Evolutionary conservation across 495 filamentous ascomycete species (phyloP), one percentile per base, ranked within the genome.

Genomic region (Wilcoxina mikolae): DNA sequence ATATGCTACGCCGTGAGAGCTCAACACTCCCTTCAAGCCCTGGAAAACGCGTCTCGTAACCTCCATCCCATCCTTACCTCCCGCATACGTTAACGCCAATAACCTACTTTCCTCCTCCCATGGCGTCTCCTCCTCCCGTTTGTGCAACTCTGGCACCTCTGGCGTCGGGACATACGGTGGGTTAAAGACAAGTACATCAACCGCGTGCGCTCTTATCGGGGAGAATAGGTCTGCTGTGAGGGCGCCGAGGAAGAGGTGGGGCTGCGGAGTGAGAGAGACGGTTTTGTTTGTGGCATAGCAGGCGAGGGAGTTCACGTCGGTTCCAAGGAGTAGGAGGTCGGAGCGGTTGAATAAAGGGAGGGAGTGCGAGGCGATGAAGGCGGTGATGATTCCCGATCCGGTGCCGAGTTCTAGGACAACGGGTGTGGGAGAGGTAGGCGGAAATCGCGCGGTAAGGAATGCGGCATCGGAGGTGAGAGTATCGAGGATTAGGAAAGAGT

Each of bases 101-200:
- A 94, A 73, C 63, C 80, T 76, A n/a, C 82, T 87, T 53, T 90
- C 85, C 25, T 74, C 73, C 53, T 83, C 81, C 51, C 82, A 87
- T 42, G 67, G 61, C 4, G 64, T 63, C 51, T 65, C 49, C 62
- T 69, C 15, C 41, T 70, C 39, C 59, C 66, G 9, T 58, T 59
- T 15, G 2, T 52, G 60, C 28, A 61, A 62, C 29, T 65, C 67
- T 9, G 83, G 89, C 25, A 94, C 60, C n/a, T 78, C 76, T 15
- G 76, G 70, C 0, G 87, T 89, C 3, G 91, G 91, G 4, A 96
- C 91, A 60, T 98, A 98, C 0, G 91, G 91, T 29, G 91, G 91
- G 65, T 98, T 98, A 74, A 96, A 96, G 28, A 98, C 75, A 26
- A 96, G 71, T 22, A 98, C 76, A 65, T 96, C 91, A 0, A 94